A percentile compares a stretch with the other conserved stretches of the same genome.
These are phyloP conservation scores for Puccinia sorghi DNA, from an alignment of 1,284 basidiomycete species.

Conservation along the genomic window DNA sequence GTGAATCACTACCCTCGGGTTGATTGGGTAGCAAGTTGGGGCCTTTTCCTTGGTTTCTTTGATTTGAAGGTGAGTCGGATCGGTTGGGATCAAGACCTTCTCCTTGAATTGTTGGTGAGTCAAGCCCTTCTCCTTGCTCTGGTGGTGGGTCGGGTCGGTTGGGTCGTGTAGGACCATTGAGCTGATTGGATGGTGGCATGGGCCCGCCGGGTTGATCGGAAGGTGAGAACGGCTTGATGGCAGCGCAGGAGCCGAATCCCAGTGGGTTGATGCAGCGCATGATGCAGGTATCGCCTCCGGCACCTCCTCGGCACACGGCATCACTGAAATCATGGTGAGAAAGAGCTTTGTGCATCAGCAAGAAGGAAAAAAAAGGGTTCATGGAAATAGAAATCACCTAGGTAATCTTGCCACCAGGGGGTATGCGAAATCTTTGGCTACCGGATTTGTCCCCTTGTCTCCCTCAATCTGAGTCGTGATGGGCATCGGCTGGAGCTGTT, in stretches of 20 bases:
- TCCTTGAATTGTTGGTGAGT: no score
- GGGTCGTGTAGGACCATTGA: no score
- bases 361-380: neutral
- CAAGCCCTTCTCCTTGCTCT: no score
- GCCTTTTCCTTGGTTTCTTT: no score
- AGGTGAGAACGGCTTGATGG: conserved; percentile 33
- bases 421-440: conserved; percentile 47
- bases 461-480: conserved; percentile 46
- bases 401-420: conserved; percentile 39
- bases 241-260: conserved; percentile 47
- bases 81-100: no score
- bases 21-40: no score
- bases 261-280: conserved; percentile 47
- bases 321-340: neutral
- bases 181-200: no score
- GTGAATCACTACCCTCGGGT: no score
- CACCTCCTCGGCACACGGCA: conserved; percentile 30
- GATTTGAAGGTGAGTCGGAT: no score
- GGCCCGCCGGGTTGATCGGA: neutral
- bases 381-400: conserved; percentile 17
- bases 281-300: conserved; percentile 34
- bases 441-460: conserved; percentile 39
- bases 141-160: no score
- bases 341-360: neutral
- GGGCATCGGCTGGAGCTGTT: conserved; percentile 40